Conservation (phyloP, 2,329 filamentous ascomycete species). For the Talaromyces sp. region DNA sequence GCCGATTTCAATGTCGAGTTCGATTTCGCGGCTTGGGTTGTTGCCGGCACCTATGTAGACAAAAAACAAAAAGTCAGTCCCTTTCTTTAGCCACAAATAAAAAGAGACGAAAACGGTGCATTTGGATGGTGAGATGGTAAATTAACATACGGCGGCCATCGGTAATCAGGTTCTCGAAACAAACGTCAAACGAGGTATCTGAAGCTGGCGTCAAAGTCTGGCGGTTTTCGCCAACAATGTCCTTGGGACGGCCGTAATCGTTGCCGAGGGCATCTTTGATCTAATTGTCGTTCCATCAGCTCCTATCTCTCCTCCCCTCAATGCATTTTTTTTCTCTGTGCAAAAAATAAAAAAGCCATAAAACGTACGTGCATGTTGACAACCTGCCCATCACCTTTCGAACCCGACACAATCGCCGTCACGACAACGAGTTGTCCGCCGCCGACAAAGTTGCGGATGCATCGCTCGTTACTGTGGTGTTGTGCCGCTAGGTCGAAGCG, state of each 20-base stretch:
- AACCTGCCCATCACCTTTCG: conserved; percentile 82
- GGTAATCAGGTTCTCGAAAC: conserved; percentile 76
- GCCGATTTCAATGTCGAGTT: conserved; percentile 93
- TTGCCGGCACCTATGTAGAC: conserved; percentile 35
- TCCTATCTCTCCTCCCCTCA: neutral
- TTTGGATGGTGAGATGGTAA: conserved; percentile 15
- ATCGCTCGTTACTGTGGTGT: conserved; percentile 66
- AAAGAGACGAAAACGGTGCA: neutral
- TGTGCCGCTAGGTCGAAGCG: conserved; percentile 87
- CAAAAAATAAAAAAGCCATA: neutral
- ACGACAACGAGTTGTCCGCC: conserved; percentile 93
- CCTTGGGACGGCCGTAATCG: conserved; percentile 87
- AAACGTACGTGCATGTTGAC: conserved; percentile 85
- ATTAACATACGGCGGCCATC: conserved; percentile 55
- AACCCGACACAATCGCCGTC: conserved; percentile 80
- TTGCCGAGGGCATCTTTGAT: conserved; percentile 94
- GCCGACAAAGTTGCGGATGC: conserved; percentile 91
- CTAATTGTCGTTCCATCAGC: conserved; percentile 42
- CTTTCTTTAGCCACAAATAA: neutral
- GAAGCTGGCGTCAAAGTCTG: conserved; percentile 90
- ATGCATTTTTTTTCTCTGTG: neutral
- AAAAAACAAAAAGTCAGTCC: too few relatives aligned
- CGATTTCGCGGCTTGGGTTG: conserved; percentile 63
- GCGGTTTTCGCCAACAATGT: conserved; percentile 85
- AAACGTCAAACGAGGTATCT: conserved; percentile 92